Percentiles rank a stretch among this genome's conserved stretches.
phyloP scores from a whole-genome alignment of 305 asterid species.

The Fraxinus dipetala region DNA sequence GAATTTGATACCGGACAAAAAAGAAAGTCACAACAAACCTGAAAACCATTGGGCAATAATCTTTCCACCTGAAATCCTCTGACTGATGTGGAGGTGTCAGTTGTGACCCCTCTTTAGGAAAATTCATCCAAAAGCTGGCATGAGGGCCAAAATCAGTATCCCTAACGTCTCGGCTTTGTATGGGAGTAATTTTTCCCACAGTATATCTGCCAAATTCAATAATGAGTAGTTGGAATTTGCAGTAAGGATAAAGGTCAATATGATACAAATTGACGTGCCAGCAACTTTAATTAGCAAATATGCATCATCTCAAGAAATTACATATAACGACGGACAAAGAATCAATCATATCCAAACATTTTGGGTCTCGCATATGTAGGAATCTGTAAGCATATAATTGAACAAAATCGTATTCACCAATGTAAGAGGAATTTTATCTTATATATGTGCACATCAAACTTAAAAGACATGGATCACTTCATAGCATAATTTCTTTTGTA shows the following conservation, averaged over 20 bases:
- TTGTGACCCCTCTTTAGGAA: conserved; percentile 89
- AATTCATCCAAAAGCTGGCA: conserved; percentile 96
- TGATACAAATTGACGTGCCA: background rate
- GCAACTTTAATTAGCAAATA: conserved; percentile 4
- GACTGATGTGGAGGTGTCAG: conserved; percentile 90
- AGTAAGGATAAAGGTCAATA: conserved; percentile 5
- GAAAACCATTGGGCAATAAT: conserved; percentile 99
- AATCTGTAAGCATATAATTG: background rate
- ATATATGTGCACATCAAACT: background rate
- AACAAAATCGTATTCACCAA: background rate
- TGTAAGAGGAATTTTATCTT: background rate
- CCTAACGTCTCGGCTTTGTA: conserved; percentile 87
- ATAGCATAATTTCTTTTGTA: background rate
- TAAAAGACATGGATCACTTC: background rate
- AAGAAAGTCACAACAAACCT: conserved; percentile 51
- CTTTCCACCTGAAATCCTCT: conserved; percentile 98
- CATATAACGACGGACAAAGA: background rate
- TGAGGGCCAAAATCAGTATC: conserved; percentile 77
- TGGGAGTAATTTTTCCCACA: conserved; percentile 96
- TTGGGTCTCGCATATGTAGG: background rate
- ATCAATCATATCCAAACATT: background rate
- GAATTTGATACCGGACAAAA: background rate
- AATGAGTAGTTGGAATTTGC: conserved; percentile 25
- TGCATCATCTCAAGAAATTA: conserved; percentile 11
- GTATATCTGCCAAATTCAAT: conserved; percentile 63